These are phyloP conservation scores for Fusarium sublunatum DNA, from an alignment of 2,329 filamentous ascomycete species.

Conservation along the genomic window DNA sequence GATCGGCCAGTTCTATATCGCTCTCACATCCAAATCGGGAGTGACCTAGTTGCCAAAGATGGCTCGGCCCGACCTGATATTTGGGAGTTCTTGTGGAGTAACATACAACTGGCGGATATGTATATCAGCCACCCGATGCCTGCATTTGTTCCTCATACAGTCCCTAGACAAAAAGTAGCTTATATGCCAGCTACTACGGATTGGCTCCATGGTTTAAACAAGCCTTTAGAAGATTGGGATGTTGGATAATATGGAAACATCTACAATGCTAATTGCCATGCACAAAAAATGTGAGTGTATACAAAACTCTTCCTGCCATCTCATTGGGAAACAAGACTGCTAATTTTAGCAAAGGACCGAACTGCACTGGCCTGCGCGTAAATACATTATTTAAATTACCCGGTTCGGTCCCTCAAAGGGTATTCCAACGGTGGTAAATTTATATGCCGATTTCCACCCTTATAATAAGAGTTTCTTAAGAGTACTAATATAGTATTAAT, in stretches of 20 bases:
- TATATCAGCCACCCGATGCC: conserved; percentile 86
- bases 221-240: conserved; percentile 76
- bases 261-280: conserved; percentile 55
- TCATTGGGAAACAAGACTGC: conserved; percentile 63
- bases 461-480: too few species aligned
- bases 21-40: conserved; percentile 84
- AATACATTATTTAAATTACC: conserved; percentile 83
- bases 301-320: background rate
- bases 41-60: conserved; percentile 73
- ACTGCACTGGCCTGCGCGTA: conserved; percentile 66
- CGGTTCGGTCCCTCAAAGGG: conserved; percentile 87
- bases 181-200: conserved; percentile 85
- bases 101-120: conserved; percentile 76
- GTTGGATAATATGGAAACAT: conserved; percentile 77
- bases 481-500: too few species aligned
- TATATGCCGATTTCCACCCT: conserved; percentile 79
- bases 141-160: conserved; percentile 76
- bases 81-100: conserved; percentile 80
- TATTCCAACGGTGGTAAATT: conserved; percentile 78
- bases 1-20: conserved; percentile 80
- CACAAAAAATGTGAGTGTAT: background rate
- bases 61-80: conserved; percentile 76
- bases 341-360: conserved; percentile 65
- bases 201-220: conserved; percentile 86
- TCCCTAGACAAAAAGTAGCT: conserved; percentile 72